These are phyloP conservation scores for Aspergillus nomiae DNA, from an alignment of 2,329 filamentous ascomycete genomes.

Conservation along the genomic window DNA sequence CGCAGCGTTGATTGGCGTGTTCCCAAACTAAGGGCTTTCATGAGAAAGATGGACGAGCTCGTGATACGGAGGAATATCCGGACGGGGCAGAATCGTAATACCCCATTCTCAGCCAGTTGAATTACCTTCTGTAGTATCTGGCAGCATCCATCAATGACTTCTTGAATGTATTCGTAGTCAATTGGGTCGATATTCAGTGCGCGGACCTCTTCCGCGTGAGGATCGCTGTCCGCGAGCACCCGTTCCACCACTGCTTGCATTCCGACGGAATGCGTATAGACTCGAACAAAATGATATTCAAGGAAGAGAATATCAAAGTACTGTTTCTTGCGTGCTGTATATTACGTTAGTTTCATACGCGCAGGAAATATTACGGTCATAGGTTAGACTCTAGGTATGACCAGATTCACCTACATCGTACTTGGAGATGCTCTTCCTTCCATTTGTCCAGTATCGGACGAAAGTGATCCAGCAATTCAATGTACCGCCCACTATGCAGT, in stretches of 20 bases:
- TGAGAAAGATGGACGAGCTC: conserved; percentile 57
- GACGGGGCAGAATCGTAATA: conserved; percentile 56
- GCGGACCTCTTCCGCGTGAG: conserved; percentile 39
- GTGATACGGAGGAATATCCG: conserved; percentile 57
- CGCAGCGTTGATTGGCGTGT: conserved; percentile 52
- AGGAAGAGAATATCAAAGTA: conserved; percentile 56
- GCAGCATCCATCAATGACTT: conserved; percentile 57
- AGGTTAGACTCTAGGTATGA: not conserved
- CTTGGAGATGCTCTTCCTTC: conserved; percentile 39
- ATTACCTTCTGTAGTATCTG: conserved; percentile 54
- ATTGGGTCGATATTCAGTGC: conserved; percentile 49
- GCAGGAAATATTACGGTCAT: not conserved
- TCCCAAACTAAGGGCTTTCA: conserved; percentile 54
- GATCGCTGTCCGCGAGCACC: conserved; percentile 42
- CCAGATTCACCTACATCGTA: conserved; percentile 22
- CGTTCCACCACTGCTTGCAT: conserved; percentile 61
- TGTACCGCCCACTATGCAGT: conserved; percentile 51
- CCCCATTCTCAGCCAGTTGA: conserved; percentile 48
- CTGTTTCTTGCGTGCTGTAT: conserved; percentile 29
- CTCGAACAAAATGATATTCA: conserved; percentile 53
- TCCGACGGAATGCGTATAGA: conserved; percentile 50
- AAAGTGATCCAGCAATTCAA: conserved; percentile 49
- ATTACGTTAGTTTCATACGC: not conserved
- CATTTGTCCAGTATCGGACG: conserved; percentile 40
- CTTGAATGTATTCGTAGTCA: conserved; percentile 59